phyloP scores from a whole-genome alignment of 164 flowering plant genomes.

The Stephania yunnanensis region DNA sequence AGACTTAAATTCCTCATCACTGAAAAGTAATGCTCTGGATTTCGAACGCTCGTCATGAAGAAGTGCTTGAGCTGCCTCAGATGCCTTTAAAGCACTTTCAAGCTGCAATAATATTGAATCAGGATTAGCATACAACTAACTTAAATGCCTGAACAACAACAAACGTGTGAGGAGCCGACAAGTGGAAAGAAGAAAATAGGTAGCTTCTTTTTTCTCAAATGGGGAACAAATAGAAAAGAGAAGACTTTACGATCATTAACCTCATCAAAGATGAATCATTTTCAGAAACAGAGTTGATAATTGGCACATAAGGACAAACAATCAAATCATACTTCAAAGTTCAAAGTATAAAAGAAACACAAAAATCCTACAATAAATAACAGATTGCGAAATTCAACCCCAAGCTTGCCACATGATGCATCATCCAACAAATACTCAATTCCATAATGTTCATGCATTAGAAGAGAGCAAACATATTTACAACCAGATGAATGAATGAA shows the following conservation, averaged over 20 bases:
- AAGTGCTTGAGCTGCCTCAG: conserved; percentile 58
- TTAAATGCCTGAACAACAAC: background rate
- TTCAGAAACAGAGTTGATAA: background rate
- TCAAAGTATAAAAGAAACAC: background rate
- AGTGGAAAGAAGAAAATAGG: background rate
- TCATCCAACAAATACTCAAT: no score
- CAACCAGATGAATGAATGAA: no score
- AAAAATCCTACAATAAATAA: no score
- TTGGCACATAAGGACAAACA: no score
- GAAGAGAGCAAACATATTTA: no score
- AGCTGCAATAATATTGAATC: conserved; percentile 32
- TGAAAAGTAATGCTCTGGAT: conserved; percentile 44
- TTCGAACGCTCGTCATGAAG: conserved; percentile 62
- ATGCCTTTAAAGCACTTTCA: conserved; percentile 71
- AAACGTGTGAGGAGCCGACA: background rate
- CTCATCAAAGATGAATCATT: background rate
- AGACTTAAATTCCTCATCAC: conserved; percentile 78
- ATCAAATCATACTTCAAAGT: no score
- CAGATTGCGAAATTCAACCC: no score
- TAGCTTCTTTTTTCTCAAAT: background rate
- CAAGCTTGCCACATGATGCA: no score
- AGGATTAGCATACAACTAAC: background rate
- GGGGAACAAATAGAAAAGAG: no score
- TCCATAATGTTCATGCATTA: no score
- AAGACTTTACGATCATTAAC: no score